Evolutionary conservation across 1,284 basidiomycete species (phyloP).

Genomic region (Boletus sp.): DNA sequence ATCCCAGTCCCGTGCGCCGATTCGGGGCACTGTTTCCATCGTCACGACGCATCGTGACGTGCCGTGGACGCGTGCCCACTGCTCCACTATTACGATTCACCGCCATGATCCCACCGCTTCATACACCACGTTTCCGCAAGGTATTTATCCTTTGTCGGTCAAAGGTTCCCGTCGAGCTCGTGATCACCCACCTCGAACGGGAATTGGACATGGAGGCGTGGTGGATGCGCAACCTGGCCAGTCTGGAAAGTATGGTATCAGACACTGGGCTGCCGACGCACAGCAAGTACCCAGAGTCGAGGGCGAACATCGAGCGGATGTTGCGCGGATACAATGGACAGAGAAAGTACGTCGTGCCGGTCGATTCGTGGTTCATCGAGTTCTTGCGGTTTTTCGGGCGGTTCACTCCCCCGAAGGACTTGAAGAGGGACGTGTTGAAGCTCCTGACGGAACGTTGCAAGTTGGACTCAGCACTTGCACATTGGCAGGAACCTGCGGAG

Average conservation of each 20-base stretch:
- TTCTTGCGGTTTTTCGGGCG: conserved; percentile 21
- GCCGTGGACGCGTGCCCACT: background rate
- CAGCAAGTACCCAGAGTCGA: conserved; percentile 22
- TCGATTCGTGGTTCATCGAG: conserved; percentile 26
- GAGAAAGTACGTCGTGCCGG: conserved; percentile 22
- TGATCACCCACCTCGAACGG: conserved; percentile 37
- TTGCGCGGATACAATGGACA: conserved; percentile 12
- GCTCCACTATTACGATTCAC: background rate
- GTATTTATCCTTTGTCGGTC: conserved; percentile 29
- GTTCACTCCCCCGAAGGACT: conserved; percentile 8
- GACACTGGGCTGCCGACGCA: conserved; percentile 32
- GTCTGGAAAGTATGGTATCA: conserved; percentile 25
- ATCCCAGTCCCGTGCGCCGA: conserved; percentile 75
- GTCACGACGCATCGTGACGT: background rate
- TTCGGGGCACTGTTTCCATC: conserved; percentile 52
- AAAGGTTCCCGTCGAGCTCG: conserved; percentile 36
- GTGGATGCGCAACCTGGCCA: conserved; percentile 25
- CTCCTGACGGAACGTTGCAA: conserved; percentile 26
- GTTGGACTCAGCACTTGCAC: conserved; percentile 15
- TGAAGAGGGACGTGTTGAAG: conserved; percentile 20
- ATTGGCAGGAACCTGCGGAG: conserved; percentile 10
- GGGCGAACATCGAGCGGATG: conserved; percentile 13
- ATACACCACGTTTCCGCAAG: background rate
- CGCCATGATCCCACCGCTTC: background rate
- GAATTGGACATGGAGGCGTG: conserved; percentile 34